These are phyloP conservation scores for Trypanosomatidae sp. DNA, from an alignment of 208 protist species.

Conservation along the genomic window DNA sequence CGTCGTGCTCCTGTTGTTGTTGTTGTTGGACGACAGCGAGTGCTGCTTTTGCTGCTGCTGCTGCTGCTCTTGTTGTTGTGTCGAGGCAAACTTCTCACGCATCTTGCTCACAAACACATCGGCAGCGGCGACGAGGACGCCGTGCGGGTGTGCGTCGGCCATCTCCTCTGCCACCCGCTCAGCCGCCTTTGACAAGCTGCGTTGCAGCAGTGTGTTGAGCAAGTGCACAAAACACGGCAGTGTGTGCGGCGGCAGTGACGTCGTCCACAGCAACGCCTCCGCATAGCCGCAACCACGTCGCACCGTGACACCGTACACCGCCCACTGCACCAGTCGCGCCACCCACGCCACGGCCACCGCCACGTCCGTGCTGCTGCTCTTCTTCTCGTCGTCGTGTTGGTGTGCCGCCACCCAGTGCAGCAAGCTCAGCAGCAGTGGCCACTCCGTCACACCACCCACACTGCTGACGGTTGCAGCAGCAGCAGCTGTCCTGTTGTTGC, in stretches of 20 bases:
- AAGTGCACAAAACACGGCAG: conserved; percentile 75
- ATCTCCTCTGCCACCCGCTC: conserved; percentile 69
- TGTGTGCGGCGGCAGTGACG: conserved; percentile 25
- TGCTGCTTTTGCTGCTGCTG: too few relatives aligned
- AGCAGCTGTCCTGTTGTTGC: too few relatives aligned
- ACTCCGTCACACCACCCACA: conserved; percentile 47
- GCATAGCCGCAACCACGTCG: conserved; percentile 49
- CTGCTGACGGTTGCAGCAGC: too few relatives aligned
- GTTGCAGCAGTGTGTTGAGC: conserved; percentile 67
- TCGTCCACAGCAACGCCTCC: conserved; percentile 62
- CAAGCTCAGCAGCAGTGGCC: conserved; percentile 70
- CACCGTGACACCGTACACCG: conserved; percentile 73
- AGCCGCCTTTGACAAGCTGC: conserved; percentile 75
- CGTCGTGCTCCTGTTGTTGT: too few relatives aligned
- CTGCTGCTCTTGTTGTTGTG: conserved; percentile 1
- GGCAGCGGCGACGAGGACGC: conserved; percentile 51
- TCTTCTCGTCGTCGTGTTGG: background rate
- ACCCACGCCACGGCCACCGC: conserved; percentile 44
- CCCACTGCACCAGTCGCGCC: conserved; percentile 63
- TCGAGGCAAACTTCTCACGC: conserved; percentile 14
- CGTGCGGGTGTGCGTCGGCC: conserved; percentile 14
- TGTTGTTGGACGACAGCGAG: background rate
- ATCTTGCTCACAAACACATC: conserved; percentile 29
- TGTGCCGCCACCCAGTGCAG: conserved; percentile 63
- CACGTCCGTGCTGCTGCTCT: background rate